Evolutionary conservation across 1,284 basidiomycete genomes (phyloP), one percentile per base, ranked within the genome.

Genomic region (Retiboletus flavoniger): DNA sequence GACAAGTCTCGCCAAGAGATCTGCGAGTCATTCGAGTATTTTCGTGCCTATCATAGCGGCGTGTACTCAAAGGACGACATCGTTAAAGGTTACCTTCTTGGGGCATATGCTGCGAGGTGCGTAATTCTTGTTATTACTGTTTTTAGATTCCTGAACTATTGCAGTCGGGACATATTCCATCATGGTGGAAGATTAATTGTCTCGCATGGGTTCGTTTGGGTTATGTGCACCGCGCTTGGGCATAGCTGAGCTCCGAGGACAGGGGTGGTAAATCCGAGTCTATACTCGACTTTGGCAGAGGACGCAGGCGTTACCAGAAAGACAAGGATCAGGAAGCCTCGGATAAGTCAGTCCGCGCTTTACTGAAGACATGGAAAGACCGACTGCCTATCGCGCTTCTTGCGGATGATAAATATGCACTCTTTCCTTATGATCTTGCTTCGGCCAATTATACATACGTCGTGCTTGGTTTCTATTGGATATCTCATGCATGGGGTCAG

Each of bases 1-100:
- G 21, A 17, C 29, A 56, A 91, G 89, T 85, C 87, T 24, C 81
- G 89, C 41, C 89, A 91, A 72, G 89, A 91, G 69, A 76, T 91
- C 2, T 91, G 89, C 70, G 89, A 91, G 67, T 78, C 84, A 1
- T 81, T 85, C 43, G 80, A 83, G 19, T 85, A 82, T 78, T 91
- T 91, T 68, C 78, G 85, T 39, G 82, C 79, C 59, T 91, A 88
- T 63, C 89, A 91, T 69, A 75, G 87, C 11, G 89, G 89, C 5
- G 89, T 91, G 4, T 91, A 91, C 66, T 81, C 76, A 52, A 69
- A 71, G 29, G 74, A 82, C n/a, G 79, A 82, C 53, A 69, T 80
- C 26, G 86, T 79, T 9, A 84, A 81, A 65, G 89, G 89, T 2
- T 91, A 91, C 63, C 76, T 91, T 28, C 73, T 91, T 28, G 80